Conservation (phyloP, 2,329 filamentous ascomycete species). For the Colletotrichum sp. region DNA sequence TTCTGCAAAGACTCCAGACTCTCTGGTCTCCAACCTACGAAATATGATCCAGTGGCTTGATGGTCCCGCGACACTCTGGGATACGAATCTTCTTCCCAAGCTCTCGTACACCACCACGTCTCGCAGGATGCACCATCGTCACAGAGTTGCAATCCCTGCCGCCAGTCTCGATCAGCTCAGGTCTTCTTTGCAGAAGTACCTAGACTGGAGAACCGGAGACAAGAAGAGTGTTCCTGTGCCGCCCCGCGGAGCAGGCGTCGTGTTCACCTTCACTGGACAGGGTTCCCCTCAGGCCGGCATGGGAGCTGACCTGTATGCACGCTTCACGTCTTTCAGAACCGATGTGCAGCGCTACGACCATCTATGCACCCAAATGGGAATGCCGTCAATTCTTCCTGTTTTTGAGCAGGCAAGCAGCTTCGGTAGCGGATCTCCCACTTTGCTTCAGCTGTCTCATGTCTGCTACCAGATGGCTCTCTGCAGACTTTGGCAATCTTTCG, state of each 20-base stretch:
- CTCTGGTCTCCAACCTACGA: background rate
- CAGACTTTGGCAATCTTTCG: conserved; percentile 59
- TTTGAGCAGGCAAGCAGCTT: conserved; percentile 39
- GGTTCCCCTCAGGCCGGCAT: conserved; percentile 57
- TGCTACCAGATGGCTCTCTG: conserved; percentile 63
- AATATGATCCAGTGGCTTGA: conserved; percentile 52
- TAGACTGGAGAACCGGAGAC: conserved; percentile 39
- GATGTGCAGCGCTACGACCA: conserved; percentile 63
- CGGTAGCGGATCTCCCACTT: conserved; percentile 26
- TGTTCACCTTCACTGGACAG: conserved; percentile 62
- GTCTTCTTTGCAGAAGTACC: background rate
- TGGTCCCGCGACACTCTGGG: conserved; percentile 4
- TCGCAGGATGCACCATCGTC: conserved; percentile 57
- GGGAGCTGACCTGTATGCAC: conserved; percentile 52
- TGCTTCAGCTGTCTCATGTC: conserved; percentile 57
- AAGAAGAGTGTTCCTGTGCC: conserved; percentile 45
- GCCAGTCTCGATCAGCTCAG: conserved; percentile 29
- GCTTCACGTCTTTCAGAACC: conserved; percentile 50
- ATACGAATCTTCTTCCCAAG: background rate
- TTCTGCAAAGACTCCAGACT: conserved; percentile 50
- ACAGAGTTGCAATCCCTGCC: conserved; percentile 49
- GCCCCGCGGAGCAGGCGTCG: conserved; percentile 48
- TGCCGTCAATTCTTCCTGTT: conserved; percentile 62
- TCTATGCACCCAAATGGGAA: conserved; percentile 52
- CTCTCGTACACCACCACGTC: conserved; percentile 70